Percentiles rank a stretch among this genome's conserved stretches.
Conservation (phyloP, 2,329 filamentous ascomycete species). For the Trichoderma afroharzianum region DNA sequence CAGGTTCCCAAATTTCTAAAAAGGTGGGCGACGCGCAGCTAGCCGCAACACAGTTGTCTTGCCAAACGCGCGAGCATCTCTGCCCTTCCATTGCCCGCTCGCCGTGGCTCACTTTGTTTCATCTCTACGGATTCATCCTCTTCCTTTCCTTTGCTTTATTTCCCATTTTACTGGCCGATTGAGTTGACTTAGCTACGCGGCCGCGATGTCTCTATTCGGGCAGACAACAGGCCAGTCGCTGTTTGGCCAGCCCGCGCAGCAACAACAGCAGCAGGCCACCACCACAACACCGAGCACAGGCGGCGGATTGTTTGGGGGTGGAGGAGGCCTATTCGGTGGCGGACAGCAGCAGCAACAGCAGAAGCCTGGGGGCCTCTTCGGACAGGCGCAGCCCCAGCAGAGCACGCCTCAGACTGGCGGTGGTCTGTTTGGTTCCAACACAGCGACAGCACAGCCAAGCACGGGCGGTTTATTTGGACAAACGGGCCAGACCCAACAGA, state of each 20-base stretch:
- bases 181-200: background rate
- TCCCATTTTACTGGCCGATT: background rate
- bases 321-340: constrained; percentile 20
- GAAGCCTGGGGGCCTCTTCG: constrained; percentile 18
- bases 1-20: constrained; percentile 31
- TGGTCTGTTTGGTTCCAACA: constrained; percentile 30
- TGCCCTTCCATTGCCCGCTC: constrained; percentile 8
- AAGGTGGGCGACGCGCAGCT: constrained; percentile 25
- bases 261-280: constrained; percentile 19
- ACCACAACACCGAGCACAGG: constrained; percentile 18
- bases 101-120: constrained; percentile 14
- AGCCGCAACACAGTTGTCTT: background rate
- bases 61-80: constrained; percentile 19
- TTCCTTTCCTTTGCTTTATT: constrained; percentile 10
- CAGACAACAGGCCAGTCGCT: constrained; percentile 25
- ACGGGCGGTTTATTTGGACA: constrained; percentile 26
- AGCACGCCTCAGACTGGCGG: constrained; percentile 22
- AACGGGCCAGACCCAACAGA: constrained; percentile 20
- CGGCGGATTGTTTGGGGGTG: constrained; percentile 21
- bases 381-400: constrained; percentile 19
- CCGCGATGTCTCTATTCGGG: constrained; percentile 36
- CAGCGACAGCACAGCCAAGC: constrained; percentile 24
- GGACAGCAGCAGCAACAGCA: constrained; percentile 21
- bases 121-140: constrained; percentile 12
- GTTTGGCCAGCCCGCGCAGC: constrained; percentile 21